These are phyloP conservation scores for Pinus tabuliformis DNA, from an alignment of 75 land plant species.

Conservation along the genomic window DNA sequence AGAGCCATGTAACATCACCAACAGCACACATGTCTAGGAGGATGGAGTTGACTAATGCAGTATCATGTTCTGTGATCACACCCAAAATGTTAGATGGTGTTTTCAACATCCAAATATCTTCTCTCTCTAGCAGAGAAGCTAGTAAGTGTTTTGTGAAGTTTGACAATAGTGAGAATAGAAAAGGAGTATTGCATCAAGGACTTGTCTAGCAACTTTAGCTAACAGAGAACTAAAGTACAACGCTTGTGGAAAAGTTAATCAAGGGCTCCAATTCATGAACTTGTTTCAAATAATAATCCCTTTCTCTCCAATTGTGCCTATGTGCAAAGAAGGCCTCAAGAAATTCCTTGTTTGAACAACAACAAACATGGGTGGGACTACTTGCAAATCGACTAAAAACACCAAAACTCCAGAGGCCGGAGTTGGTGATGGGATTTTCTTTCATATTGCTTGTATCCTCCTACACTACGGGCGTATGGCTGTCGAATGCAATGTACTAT, in stretches of 20 bases:
- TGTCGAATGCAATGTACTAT: conserved; percentile 44
- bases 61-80: conserved; percentile 63
- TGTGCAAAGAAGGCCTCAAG: conserved; percentile 70
- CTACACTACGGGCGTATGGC: too few relatives aligned
- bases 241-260: conserved; percentile 72
- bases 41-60: conserved; percentile 63
- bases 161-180: conserved; percentile 67
- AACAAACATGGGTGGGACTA: too few relatives aligned
- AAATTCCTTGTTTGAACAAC: conserved; percentile 71
- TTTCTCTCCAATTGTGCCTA: conserved; percentile 58
- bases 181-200: conserved; percentile 80
- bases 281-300: conserved; percentile 62
- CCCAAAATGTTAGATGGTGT: conserved; percentile 59
- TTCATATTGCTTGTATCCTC: too few relatives aligned
- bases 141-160: conserved; percentile 73
- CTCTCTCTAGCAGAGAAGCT: conserved; percentile 79
- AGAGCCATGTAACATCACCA: conserved; percentile 79
- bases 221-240: conserved; percentile 73
- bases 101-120: conserved; percentile 68
- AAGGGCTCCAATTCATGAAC: conserved; percentile 78
- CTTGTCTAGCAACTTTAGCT: conserved; percentile 79
- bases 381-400: too few relatives aligned
- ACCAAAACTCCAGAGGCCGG: too few relatives aligned
- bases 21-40: conserved; percentile 63
- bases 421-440: too few relatives aligned